Evolutionary conservation across 129 eudicot genomes (phyloP), one percentile per base, ranked within the genome.

Genomic region (Saussurea involucrata): DNA sequence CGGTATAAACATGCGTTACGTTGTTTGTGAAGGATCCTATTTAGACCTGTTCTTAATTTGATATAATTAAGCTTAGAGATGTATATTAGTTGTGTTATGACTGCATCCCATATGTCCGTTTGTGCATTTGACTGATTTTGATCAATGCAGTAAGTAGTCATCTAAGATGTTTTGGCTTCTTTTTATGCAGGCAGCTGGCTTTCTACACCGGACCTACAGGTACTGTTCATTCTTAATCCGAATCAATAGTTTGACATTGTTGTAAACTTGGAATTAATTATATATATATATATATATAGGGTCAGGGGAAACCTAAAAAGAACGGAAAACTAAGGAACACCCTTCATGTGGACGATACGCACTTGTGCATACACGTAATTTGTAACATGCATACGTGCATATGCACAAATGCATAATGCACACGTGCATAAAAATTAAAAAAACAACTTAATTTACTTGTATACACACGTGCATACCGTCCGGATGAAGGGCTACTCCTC

Each of bases 201-300:
- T 87, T 82, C 80, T 87, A 64, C 83, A 90, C 96, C 6, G 92
- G 96, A 63, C 85, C 89, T 21, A 90, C 96, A 90, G 96, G 96
- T 90, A 13, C 32, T n/a, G 3, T 63, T 71, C 37, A 40, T 63
- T 53, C 21, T 77, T 6, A 42, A 44, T 76, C 24, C 3, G 29
- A 73, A 63, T 53, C 32, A 2, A 36, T 69, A 61, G 17, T 18
- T 69, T 70, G 53, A 58, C 11, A 4, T 69, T 78, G 68, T 12
- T 36, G 33, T n/a, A 37, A 24, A 72, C 27, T 69, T 28, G 8
- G 22, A 72, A 72, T 9, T 49, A 49, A 4, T n/a, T 5, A 17
- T 53, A 53, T n/a, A n/a, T n/a, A n/a, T n/a, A n/a, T n/a, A n/a
- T n/a, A n/a, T n/a, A n/a, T n/a, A n/a, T n/a, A n/a, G n/a, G n/a